Evolutionary conservation across 306 rosid genomes (phyloP).

Genomic region (Phaseolus lunatus): DNA sequence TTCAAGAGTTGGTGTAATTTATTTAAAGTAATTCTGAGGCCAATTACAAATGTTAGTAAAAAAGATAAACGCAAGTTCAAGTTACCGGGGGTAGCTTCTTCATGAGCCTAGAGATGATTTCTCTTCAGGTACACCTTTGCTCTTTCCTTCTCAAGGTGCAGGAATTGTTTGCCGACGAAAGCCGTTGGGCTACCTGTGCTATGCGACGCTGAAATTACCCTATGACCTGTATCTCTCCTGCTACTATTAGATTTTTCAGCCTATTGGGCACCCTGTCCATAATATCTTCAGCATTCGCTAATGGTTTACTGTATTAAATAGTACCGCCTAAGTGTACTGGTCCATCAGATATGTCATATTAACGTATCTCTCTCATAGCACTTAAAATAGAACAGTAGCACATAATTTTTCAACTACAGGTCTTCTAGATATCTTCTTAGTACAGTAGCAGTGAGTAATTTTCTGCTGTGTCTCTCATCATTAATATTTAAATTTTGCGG

Average conservation of each 20-base stretch:
- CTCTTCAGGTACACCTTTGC: neutral
- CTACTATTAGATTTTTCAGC: neutral
- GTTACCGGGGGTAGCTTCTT: neutral
- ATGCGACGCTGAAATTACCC: neutral
- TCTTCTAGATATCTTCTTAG: too few species aligned
- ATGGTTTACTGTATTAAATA: neutral
- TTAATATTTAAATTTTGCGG: too few species aligned
- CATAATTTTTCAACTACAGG: neutral
- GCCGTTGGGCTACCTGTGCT: neutral
- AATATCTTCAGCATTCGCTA: neutral
- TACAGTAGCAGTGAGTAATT: too few species aligned
- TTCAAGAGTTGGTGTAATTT: too few species aligned
- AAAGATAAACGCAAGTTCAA: neutral
- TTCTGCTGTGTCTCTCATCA: too few species aligned
- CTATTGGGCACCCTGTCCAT: neutral
- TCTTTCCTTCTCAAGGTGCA: neutral
- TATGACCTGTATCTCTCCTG: neutral
- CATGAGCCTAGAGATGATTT: neutral
- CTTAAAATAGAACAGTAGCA: neutral
- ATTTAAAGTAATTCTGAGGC: neutral
- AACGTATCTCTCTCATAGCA: too few species aligned
- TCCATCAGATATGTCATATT: too few species aligned
- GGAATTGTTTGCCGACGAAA: neutral
- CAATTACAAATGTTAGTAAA: neutral
- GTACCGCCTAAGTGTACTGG: neutral